Conservation (phyloP, 2,329 filamentous ascomycete species). For the Trematosphaeria pertusa region DNA sequence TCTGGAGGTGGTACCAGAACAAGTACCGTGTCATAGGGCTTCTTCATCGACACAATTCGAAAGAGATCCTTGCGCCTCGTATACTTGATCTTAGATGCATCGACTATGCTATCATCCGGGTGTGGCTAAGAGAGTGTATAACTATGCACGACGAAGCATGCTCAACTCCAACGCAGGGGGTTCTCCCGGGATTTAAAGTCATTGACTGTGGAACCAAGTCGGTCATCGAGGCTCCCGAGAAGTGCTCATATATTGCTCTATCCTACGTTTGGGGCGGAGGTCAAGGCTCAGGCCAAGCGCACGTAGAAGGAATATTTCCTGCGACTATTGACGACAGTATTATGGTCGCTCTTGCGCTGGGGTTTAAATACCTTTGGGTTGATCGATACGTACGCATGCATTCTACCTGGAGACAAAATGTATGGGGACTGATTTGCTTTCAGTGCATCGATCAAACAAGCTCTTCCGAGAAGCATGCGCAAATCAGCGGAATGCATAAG, state of each 20-base stretch:
- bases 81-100: neutral
- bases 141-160: neutral
- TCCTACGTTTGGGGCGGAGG: slow-evolving; percentile 11
- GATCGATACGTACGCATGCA: slow-evolving; percentile 6
- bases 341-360: slow-evolving; percentile 1
- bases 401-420: neutral
- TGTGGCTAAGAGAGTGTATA: neutral
- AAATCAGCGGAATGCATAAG: slow-evolving; percentile 15
- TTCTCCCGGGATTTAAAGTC: neutral
- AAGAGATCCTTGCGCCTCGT: neutral
- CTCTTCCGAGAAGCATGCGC: slow-evolving; percentile 7
- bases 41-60: no score
- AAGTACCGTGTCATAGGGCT: no score
- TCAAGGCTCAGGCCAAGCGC: neutral
- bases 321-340: slow-evolving; percentile 4
- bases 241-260: slow-evolving; percentile 9
- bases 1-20: no score
- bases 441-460: slow-evolving; percentile 19
- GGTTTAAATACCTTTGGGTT: slow-evolving; percentile 12
- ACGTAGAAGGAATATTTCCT: neutral
- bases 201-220: slow-evolving; percentile 7
- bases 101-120: neutral
- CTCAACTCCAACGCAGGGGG: neutral
- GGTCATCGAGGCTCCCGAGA: neutral
- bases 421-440: neutral